Base-by-base conservation (phyloP, 202 grass and related monocot genomes). In the Schoenoplectus tabernaemontani region DNA sequence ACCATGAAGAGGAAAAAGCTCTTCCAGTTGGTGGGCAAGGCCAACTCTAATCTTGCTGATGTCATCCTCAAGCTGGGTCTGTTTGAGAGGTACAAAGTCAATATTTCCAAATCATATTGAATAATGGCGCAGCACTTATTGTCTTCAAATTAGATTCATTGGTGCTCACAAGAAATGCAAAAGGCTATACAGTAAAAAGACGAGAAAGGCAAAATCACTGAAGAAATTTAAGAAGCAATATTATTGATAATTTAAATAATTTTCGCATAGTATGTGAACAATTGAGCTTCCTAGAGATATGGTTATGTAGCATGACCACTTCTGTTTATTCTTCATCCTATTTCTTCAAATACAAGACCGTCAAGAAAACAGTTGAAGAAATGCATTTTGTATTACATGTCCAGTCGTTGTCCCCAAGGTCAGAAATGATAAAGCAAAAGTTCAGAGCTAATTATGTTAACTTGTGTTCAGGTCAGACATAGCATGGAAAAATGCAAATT, bases 41-140 rank as follows among this genome's bases (percentile, higher is more conserved):
- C 91, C 63, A 98, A 98, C 65, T 95, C 96, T 86, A 98, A 98
- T 85, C 80, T 98, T 76, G 89, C 95, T 74, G 96, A 93, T 86
- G 96, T 98, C 67, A 98, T 98, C 83, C 96, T 98, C 78, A 94
- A 98, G 85, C 90, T 98, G 84, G 96, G 96, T 67, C 88, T 98
- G 69, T 98, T 98, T 86, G 96, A 98, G 79, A 98, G 96, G 96
- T 92, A 89, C 77, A 75, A 11, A 2, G 26, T 54, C 70, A 34
- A 54, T 34, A 56, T 54, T 75, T 24, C 36, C 16, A 64, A 47
- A 82, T 70, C 71, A 59, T 56, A 34, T 32, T 9, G 13, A 10
- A 9, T 75, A 75, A 15, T 68, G 59, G 54, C 3, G 53, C 42
- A 68, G 57, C 17, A 36, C 59, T 3, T 51, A 28, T 39, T 57